A percentile compares a stretch with the other conserved stretches of the same genome.
Conservation (phyloP, 208 protist species). For the Kentomonas sorsogonicus region DNA sequence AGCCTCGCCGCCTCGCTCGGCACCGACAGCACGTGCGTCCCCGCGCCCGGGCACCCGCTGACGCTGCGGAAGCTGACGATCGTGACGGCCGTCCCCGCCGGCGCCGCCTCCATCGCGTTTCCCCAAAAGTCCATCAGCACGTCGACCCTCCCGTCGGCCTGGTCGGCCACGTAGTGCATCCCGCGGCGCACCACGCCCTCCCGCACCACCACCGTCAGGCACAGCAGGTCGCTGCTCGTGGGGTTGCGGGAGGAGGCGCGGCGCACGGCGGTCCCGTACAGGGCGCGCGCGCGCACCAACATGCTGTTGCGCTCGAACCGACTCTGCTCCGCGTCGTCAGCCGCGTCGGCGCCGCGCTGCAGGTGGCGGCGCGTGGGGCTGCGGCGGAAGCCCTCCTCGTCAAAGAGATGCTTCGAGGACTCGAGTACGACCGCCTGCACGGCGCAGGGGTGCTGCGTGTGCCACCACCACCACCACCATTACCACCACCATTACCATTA, state of each 20-base stretch:
- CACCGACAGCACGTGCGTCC: conserved; percentile 74
- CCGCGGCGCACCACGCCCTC: conserved; percentile 74
- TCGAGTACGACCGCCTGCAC: conserved; percentile 82
- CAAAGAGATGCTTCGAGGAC: conserved; percentile 87
- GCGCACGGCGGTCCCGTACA: conserved; percentile 23
- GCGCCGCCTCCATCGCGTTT: conserved; percentile 46
- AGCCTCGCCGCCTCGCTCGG: conserved; percentile 32
- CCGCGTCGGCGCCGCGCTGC: conserved; percentile 40
- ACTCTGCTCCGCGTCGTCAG: conserved; percentile 12
- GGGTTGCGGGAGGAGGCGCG: conserved; percentile 37
- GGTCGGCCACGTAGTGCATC: conserved; percentile 84
- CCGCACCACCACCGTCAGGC: conserved; percentile 65
- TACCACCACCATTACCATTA: no score
- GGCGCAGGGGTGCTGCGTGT: conserved; percentile 54
- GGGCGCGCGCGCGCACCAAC: conserved; percentile 18
- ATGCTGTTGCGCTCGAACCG: conserved; percentile 35
- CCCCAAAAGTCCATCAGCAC: conserved; percentile 76
- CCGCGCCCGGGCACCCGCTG: conserved; percentile 71
- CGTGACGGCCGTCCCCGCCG: conserved; percentile 82
- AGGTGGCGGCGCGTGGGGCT: conserved; percentile 39
- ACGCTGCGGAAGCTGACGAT: conserved; percentile 72
- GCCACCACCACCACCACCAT: no score
- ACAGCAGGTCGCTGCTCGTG: conserved; percentile 68
- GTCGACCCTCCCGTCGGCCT: conserved; percentile 71
- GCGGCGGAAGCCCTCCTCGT: conserved; percentile 80